A percentile compares a stretch with the other conserved stretches of the same genome.
Evolutionary conservation across 2,329 filamentous ascomycete genomes (phyloP).

Genomic region (Calonectria pauciramosa): DNA sequence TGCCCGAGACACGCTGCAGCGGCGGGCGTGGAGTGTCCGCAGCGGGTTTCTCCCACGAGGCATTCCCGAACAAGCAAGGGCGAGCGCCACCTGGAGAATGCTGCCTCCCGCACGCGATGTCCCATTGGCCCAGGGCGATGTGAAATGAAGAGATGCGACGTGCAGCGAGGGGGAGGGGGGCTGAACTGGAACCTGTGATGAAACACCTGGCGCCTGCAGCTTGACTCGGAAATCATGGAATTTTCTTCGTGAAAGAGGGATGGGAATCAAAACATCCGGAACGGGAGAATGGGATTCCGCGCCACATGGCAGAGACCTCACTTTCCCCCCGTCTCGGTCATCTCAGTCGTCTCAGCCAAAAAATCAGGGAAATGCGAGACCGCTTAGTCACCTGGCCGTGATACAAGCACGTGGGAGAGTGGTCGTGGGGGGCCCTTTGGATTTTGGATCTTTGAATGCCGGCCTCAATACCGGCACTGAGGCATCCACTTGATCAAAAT

Average conservation of each 20-base stretch:
- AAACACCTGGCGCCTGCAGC: conserved; percentile 21
- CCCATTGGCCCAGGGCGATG: conserved; percentile 34
- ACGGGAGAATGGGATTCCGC: background rate
- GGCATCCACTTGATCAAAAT: background rate
- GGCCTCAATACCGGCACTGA: conserved; percentile 1
- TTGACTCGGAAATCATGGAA: background rate
- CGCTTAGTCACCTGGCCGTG: background rate
- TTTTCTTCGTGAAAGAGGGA: background rate
- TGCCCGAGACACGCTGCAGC: background rate
- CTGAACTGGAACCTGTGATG: background rate
- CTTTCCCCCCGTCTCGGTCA: background rate
- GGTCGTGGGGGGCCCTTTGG: background rate
- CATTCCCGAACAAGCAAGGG: conserved; percentile 35
- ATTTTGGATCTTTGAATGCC: background rate
- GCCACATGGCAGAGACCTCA: background rate
- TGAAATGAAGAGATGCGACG: conserved; percentile 35
- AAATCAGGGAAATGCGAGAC: background rate
- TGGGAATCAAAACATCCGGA: background rate
- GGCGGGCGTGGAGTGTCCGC: background rate
- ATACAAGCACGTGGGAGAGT: background rate
- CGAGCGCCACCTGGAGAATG: conserved; percentile 32
- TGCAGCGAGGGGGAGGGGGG: conserved; percentile 6
- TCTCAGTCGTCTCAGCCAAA: background rate
- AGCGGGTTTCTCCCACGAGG: conserved; percentile 11
- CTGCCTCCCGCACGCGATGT: conserved; percentile 16